phyloP scores from a whole-genome alignment of 768 basidiomycete genomes.

The Suillus discolor region DNA sequence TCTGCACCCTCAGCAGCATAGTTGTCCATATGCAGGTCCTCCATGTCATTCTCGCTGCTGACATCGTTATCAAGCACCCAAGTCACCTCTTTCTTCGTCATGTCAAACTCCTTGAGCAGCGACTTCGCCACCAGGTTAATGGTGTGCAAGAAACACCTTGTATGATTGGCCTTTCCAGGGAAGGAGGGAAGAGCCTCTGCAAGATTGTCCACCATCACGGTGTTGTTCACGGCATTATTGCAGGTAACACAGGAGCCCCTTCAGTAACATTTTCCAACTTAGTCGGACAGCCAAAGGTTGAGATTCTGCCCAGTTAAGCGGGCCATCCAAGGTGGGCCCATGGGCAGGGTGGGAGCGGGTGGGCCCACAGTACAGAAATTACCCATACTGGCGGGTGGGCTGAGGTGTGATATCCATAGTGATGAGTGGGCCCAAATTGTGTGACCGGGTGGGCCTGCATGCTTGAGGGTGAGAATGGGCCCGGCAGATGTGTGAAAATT shows the following conservation, averaged over 20 bases:
- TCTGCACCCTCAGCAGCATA: background rate
- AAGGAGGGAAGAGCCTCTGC: slow-evolving; percentile 23
- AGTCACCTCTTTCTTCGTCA: slow-evolving; percentile 28
- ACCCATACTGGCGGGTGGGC: no score
- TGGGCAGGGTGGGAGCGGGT: no score
- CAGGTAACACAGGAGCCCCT: slow-evolving; percentile 16
- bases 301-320: no score
- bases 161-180: slow-evolving; percentile 25
- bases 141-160: slow-evolving; percentile 42
- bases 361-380: no score
- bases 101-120: slow-evolving; percentile 15
- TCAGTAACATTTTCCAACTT: no score
- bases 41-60: background rate
- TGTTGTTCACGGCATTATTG: slow-evolving; percentile 31
- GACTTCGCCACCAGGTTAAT: slow-evolving; percentile 32
- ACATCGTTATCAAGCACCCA: slow-evolving; percentile 15
- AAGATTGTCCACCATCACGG: slow-evolving; percentile 25
- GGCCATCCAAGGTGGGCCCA: no score
- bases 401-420: no score
- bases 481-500: no score
- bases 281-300: no score
- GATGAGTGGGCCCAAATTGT: no score
- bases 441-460: no score
- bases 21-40: background rate
- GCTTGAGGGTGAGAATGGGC: no score